phyloP scores from a whole-genome alignment of 306 rosid genomes.

The Elaeagnus macrophylla region DNA sequence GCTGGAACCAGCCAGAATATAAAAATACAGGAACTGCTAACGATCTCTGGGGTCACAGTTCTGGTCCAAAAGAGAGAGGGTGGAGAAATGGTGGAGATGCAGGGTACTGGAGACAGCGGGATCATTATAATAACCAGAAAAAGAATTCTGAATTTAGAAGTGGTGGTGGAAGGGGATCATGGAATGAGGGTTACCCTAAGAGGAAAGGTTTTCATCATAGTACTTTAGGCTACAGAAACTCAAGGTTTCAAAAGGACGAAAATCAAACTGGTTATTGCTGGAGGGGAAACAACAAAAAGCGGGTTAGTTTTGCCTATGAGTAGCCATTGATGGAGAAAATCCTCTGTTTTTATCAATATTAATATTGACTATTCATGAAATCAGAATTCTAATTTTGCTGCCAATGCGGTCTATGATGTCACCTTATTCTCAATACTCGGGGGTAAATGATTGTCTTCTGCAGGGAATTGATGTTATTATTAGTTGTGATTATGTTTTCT shows the following conservation, averaged over 20 bases:
- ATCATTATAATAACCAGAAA: constrained; percentile 21
- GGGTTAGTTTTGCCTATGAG: constrained; percentile 20
- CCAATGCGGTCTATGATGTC: no score
- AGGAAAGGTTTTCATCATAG: constrained; percentile 24
- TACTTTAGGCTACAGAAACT: constrained; percentile 20
- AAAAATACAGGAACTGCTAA: constrained; percentile 18
- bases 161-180: constrained; percentile 20
- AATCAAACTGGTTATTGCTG: constrained; percentile 34
- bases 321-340: constrained; percentile 13
- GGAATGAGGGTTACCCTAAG: constrained; percentile 25
- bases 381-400: no score
- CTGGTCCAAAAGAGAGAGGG: constrained; percentile 27
- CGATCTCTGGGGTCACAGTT: constrained; percentile 28
- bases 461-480: no score
- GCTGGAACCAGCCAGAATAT: constrained; percentile 29
- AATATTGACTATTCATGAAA: neutral
- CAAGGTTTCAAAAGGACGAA: constrained; percentile 34
- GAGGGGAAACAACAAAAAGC: constrained; percentile 32
- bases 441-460: no score
- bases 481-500: no score
- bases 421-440: no score
- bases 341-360: constrained; percentile 2
- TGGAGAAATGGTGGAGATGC: constrained; percentile 27
- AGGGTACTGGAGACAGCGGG: constrained; percentile 33
- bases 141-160: constrained; percentile 26